Base-by-base conservation (phyloP, 169 alveolate species). In the Theileria sp. region DNA sequence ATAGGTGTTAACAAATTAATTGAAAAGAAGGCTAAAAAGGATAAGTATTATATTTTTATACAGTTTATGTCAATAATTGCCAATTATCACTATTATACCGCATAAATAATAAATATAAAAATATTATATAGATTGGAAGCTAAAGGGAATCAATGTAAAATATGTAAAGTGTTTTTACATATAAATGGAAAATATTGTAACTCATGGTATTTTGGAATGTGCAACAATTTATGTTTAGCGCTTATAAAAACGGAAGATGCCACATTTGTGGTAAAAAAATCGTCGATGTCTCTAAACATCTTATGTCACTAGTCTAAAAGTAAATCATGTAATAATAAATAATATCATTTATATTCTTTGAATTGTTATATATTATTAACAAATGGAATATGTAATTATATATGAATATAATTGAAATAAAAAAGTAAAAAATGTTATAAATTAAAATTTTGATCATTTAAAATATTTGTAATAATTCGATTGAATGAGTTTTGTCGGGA, bases 251-350 rank as follows among this genome's bases (percentile, higher is more conserved):
- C 60, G 94, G 94, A 12, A 86, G 89, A 72, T 89, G 94, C 51
- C 88, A 86, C n/a, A 67, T 89, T 38, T 89, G 94, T 78, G 94
- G 94, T 25, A 89, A 86, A 85, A 89, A 88, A 77, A 87, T 89
- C 75, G 81, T 89, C n/a, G 94, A 89, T 58, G 86, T 73, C 32
- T 86, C 92, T 12, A 81, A 80, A 70, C 92, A 87, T 72, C 76
- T 84, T 51, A 89, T 89, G 94, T 86, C 94, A 21, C 77, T 89
- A 23, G 87, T 89, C 4, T 89, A 80, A 80, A 7, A 8, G 72
- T 0, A 21, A 64, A n/a, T 64, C 12, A 44, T 10, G 17, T 13
- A 10, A 44, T 44, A 44, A 8, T 44, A 44, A 44, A 10, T 13
- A 44, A 44, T 44, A 8, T 44, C 1, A 44, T 44, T 0, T 44